Conservation (phyloP, 2,329 filamentous ascomycete genomes). For the Colletotrichum sp. region DNA sequence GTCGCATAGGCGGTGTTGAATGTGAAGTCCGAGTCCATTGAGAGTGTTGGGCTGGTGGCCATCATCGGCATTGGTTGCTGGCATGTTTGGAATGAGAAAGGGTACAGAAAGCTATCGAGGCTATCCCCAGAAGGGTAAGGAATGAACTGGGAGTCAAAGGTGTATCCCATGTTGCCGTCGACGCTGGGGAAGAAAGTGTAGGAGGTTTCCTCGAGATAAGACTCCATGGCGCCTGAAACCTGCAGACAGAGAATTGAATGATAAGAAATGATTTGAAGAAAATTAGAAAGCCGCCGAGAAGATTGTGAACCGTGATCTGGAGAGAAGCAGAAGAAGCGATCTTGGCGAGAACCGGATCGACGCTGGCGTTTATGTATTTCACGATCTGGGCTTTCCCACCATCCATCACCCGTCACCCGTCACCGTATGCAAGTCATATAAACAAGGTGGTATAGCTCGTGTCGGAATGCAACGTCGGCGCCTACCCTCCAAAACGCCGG, state of each 20-base stretch:
- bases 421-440: constrained; percentile 4
- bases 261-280: neutral
- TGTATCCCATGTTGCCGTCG: neutral
- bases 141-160: constrained; percentile 6
- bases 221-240: neutral
- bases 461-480: neutral
- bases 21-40: neutral
- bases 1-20: neutral
- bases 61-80: neutral
- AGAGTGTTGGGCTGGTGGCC: neutral
- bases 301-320: neutral
- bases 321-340: neutral
- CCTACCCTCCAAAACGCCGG: neutral
- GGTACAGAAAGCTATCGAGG: neutral
- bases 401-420: neutral
- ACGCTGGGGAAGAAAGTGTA: neutral
- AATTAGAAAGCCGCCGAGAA: neutral
- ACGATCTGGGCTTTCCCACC: neutral
- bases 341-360: constrained; percentile 4
- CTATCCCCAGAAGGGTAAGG: neutral
- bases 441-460: constrained; percentile 8
- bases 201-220: neutral
- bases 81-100: neutral
- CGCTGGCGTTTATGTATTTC: constrained; percentile 14
- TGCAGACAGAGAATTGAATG: neutral